Percentiles rank a stretch among this genome's conserved stretches.
These are phyloP conservation scores for Cokeromyces recurvatus DNA, from an alignment of 371 early-diverging fungal species.

Conservation along the genomic window DNA sequence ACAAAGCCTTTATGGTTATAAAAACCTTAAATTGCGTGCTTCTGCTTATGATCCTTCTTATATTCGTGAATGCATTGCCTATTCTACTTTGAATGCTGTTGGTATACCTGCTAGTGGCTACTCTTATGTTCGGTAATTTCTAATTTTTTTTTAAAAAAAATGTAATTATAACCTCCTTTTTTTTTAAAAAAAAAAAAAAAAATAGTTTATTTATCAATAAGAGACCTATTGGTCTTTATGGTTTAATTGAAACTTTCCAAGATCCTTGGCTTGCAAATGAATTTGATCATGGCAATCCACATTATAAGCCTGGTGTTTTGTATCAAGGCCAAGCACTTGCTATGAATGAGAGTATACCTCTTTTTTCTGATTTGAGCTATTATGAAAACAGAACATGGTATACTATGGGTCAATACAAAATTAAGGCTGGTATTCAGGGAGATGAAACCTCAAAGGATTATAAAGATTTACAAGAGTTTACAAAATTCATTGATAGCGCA, in stretches of 20 bases:
- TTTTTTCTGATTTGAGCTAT: slow-evolving; percentile 16
- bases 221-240: slow-evolving; percentile 14
- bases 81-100: slow-evolving; percentile 34
- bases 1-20: slow-evolving; percentile 28
- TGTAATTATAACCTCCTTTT: not conserved
- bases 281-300: slow-evolving; percentile 6
- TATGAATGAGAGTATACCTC: not conserved
- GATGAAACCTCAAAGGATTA: not conserved
- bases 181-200: not conserved
- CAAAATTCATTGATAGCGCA: slow-evolving; percentile 9
- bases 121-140: slow-evolving; percentile 34
- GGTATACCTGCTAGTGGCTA: slow-evolving; percentile 41
- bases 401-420: slow-evolving; percentile 12
- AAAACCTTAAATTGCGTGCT: slow-evolving; percentile 47
- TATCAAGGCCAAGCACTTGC: slow-evolving; percentile 11
- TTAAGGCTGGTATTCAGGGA: slow-evolving; percentile 5
- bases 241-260: slow-evolving; percentile 17
- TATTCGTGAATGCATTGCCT: slow-evolving; percentile 39
- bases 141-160: not conserved
- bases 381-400: slow-evolving; percentile 5
- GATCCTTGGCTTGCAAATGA: slow-evolving; percentile 17
- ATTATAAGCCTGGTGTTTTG: slow-evolving; percentile 7
- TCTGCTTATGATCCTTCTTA: slow-evolving; percentile 37
- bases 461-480: slow-evolving; percentile 13
- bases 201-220: slow-evolving; percentile 12